Base-by-base conservation (phyloP, 148 eudicot species). In the Fallopia convolvulus region DNA sequence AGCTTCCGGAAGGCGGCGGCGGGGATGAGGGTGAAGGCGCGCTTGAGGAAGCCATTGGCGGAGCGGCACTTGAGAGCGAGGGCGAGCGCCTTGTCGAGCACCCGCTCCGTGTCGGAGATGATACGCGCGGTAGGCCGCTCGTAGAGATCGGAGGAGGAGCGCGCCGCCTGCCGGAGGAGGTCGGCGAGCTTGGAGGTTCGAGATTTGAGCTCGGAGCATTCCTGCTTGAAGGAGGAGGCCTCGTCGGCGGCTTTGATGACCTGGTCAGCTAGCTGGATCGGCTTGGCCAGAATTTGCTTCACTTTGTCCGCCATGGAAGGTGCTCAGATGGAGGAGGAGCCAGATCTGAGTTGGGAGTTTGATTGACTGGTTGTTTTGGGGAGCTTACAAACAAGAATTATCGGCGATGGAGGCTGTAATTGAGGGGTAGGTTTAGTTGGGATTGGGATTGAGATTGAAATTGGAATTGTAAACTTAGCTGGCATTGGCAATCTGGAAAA, bases 81-180 rank as follows among this genome's bases (percentile, higher is more conserved):
- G 1, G 81, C 75, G 4, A 92, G 83, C 13, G 97, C 91, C 65
- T 86, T 90, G 5, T 83, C 94, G 18, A 95, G 93, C 8, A 87
- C 97, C 55, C 88, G 97, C 41, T 86, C 87, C 0, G 97, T 92
- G 48, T 95, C 97, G 14, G 87, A 93, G 36, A 95, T 80, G 84
- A 95, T 95, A 9, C 97, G 88, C 30, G 88, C 87, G 3, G 99
- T 91, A 42, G 99, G 99, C 0, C 99, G 92, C 77, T 95, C 94
- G 78, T 95, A 95, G 10, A 95, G 89, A 46, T 92, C 97, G 79
- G 87, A 86, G 77, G 90, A 84, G 0, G 97, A 89, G 0, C 99
- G 89, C 1, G 99, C 97, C 1, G 99, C 99, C 46, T 91, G 94
- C 3, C 97, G 92, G 75, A 95, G 90, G 15, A 95, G 88, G n/a